Percentiles rank a stretch among this genome's conserved stretches.
Conservation (phyloP, 148 eudicot genomes). For the Pharnaceum exiguum region DNA sequence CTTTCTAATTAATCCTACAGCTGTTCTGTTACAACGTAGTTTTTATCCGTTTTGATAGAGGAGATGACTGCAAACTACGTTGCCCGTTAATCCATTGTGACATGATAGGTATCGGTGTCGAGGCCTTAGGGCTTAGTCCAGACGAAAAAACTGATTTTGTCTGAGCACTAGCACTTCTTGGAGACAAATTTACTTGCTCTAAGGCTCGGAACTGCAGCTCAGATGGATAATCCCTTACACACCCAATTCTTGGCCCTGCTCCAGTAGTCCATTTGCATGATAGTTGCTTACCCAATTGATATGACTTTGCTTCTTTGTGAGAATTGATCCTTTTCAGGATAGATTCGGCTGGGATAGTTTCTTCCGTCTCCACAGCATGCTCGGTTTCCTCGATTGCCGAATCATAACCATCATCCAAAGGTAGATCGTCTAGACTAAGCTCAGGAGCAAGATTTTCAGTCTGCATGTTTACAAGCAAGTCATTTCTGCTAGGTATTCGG, state of each 20-base stretch:
- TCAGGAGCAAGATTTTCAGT: slow-evolving; percentile 27
- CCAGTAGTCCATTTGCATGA: slow-evolving; percentile 93
- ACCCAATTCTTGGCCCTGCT: slow-evolving; percentile 92
- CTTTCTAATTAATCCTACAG: slow-evolving; percentile 14
- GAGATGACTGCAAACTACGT: slow-evolving; percentile 28
- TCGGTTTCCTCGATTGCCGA: slow-evolving; percentile 31
- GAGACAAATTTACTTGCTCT: slow-evolving; percentile 69
- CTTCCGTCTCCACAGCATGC: slow-evolving; percentile 24
- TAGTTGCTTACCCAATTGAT: slow-evolving; percentile 75
- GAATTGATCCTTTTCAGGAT: slow-evolving; percentile 63
- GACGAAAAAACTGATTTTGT: slow-evolving; percentile 31
- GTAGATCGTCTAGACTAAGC: not conserved
- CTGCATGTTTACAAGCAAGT: slow-evolving; percentile 31
- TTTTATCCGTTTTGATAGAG: slow-evolving; percentile 26
- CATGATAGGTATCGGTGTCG: slow-evolving; percentile 26
- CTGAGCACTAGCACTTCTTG: slow-evolving; percentile 45
- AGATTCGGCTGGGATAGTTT: slow-evolving; percentile 38
- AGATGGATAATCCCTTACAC: slow-evolving; percentile 81
- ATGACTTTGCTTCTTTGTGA: slow-evolving; percentile 67
- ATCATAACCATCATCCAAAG: slow-evolving; percentile 29
- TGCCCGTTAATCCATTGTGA: slow-evolving; percentile 25
- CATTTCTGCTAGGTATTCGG: slow-evolving; percentile 51
- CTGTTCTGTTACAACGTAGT: slow-evolving; percentile 4
- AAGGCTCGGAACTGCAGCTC: slow-evolving; percentile 67
- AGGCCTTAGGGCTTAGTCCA: slow-evolving; percentile 21